Evolutionary conservation across 129 eudicot species (phyloP), one percentile per base, ranked within the genome.

Genomic region (Gnaphalium uliginosum): DNA sequence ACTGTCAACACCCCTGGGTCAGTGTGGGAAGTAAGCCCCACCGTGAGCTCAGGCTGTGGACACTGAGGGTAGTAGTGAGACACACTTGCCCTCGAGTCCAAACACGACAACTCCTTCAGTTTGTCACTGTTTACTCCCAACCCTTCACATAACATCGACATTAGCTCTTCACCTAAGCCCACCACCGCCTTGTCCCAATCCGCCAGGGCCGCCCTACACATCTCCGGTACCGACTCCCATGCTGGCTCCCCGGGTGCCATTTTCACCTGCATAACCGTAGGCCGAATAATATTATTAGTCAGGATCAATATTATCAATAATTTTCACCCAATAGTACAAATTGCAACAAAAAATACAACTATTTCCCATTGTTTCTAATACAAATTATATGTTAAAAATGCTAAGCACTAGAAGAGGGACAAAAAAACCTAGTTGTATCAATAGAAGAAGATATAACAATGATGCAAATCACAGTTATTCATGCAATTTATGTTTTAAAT

Each of bases 41-140:
- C 74, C 1, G 91, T 89, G 61, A 84, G 72, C 32, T 89, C 86
- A 19, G 96, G 96, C 70, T 84, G 75, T 6, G 96, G 91, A 66
- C 96, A 89, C 19, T 72, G 72, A 0, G 91, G 91, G 72, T 86
- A 89, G 64, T 89, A 89, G 76, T 89, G 89, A 4, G 76, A 74
- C 23, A 53, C 86, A 57, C 60, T 13, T 6, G 69, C 70, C 79
- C 88, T 78, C 14, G 58, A 83, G 6, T 82, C 84, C 87, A 86
- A 74, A 75, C 87, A 86, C 2, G 84, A n/a, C 80, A 84, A n/a
- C 9, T 81, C 90, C 80, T 83, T 81, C 75, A 86, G 67, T 21
- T 10, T 75, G 4, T 61, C 78, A 0, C 17, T 61, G 26, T 81
- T 78, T 35, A 78, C 19, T 1, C 87, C 87, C 63, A 86, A 78